Conservation (phyloP, 768 basidiomycete genomes). For the Pleurotus citrinopileatus region DNA sequence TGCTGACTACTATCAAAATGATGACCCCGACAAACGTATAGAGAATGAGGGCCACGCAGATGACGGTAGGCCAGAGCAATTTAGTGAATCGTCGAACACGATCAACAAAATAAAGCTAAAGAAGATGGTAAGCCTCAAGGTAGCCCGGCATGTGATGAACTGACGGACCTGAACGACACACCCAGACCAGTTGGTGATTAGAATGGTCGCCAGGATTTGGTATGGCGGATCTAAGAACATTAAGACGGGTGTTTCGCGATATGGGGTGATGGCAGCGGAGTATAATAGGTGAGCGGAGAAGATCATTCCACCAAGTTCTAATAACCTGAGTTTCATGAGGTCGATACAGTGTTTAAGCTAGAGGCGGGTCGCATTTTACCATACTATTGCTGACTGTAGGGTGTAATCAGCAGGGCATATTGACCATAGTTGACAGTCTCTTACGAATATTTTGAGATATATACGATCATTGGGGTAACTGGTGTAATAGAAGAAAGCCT, state of each 20-base stretch:
- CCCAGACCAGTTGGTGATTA: not conserved
- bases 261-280: slow-evolving; percentile 24
- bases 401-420: not conserved
- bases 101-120: not conserved
- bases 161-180: not conserved
- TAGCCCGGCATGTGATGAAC: not conserved
- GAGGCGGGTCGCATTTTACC: not conserved
- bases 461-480: slow-evolving; percentile 21
- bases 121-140: not conserved
- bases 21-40: slow-evolving; percentile 27
- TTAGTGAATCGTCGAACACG: not conserved
- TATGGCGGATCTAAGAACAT: slow-evolving; percentile 5
- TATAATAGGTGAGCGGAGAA: slow-evolving; percentile 26
- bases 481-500: slow-evolving; percentile 2
- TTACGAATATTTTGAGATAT: slow-evolving; percentile 20
- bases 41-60: slow-evolving; percentile 1
- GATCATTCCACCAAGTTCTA: slow-evolving; percentile 26
- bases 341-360: not conserved
- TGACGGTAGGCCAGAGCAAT: not conserved
- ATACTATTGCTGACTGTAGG: slow-evolving; percentile 8
- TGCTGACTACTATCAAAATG: slow-evolving; percentile 20
- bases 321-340: slow-evolving; percentile 15
- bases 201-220: not conserved
- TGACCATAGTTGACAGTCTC: not conserved
- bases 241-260: slow-evolving; percentile 9